phyloP scores from a whole-genome alignment of 2,329 filamentous ascomycete species.

The Trichoderma sp. region DNA sequence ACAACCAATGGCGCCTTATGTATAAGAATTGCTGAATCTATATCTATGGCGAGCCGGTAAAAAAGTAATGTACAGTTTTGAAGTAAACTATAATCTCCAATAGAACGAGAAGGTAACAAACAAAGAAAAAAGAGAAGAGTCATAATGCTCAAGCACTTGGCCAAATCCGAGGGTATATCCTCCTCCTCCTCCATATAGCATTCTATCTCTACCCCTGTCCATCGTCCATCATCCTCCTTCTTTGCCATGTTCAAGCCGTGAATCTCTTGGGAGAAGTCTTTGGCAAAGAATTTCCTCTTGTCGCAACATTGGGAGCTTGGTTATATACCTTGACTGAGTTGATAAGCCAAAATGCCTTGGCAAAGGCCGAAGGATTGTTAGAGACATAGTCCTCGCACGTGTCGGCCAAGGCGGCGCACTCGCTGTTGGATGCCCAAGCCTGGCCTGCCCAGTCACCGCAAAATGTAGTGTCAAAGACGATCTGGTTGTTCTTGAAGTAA shows the following conservation, averaged over 20 bases:
- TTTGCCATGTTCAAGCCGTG: not conserved
- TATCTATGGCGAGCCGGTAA: not conserved
- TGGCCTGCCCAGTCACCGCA: constrained; percentile 83
- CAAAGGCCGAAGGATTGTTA: constrained; percentile 67
- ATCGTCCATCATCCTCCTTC: not conserved
- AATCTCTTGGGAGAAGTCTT: not conserved
- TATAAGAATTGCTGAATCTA: not conserved
- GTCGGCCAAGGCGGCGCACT: constrained; percentile 58
- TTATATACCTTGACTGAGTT: constrained; percentile 66
- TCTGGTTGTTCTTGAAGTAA: constrained; percentile 69
- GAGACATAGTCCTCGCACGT: constrained; percentile 73
- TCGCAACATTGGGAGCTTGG: constrained; percentile 13
- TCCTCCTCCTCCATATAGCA: not conserved
- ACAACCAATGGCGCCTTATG: not conserved
- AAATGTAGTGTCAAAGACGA: constrained; percentile 81
- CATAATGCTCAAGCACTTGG: not conserved
- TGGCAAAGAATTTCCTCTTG: not conserved
- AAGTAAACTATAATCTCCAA: not conserved
- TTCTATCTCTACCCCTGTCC: not conserved
- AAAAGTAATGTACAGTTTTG: not conserved
- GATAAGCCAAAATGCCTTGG: constrained; percentile 74
- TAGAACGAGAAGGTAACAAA: not conserved
- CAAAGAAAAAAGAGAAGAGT: not conserved
- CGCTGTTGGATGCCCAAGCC: constrained; percentile 58
- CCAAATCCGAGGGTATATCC: not conserved